Percentiles rank a stretch among this genome's conserved stretches.
phyloP scores from a whole-genome alignment of 345 rosid genomes.

The Luvunga scandens region DNA sequence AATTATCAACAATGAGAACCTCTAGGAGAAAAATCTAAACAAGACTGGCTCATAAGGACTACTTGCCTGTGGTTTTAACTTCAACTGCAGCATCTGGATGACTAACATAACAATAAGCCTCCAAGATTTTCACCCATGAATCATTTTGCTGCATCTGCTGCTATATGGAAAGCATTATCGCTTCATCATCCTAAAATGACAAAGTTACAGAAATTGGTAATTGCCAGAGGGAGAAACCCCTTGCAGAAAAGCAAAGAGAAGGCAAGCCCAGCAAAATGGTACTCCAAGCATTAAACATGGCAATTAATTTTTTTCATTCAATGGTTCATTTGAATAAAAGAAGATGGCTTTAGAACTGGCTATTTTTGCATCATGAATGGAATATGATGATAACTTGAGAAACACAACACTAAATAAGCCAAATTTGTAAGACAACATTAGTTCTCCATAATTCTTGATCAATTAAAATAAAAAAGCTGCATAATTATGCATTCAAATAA shows the following conservation, averaged over 20 bases:
- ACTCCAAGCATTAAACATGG: background rate
- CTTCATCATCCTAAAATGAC: conserved; percentile 82
- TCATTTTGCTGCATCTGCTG: conserved; percentile 96
- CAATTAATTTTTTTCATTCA: background rate
- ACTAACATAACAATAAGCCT: conserved; percentile 85
- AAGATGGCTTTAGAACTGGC: background rate
- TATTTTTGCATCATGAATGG: background rate
- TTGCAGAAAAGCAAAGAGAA: conserved; percentile 5
- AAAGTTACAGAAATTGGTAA: conserved; percentile 22
- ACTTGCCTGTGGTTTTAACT: conserved; percentile 86
- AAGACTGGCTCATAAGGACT: background rate
- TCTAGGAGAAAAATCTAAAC: background rate
- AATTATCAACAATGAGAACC: conserved; percentile 6
- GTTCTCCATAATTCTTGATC: background rate
- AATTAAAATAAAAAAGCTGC: background rate
- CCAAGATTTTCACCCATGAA: conserved; percentile 95
- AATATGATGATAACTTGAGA: background rate
- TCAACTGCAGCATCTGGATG: conserved; percentile 79
- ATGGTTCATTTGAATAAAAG: background rate
- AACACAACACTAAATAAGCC: background rate
- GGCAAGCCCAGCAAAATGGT: background rate
- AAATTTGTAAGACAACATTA: background rate
- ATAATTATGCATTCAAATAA: background rate
- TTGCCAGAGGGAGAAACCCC: conserved; percentile 16
- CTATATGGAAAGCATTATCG: conserved; percentile 94